phyloP scores from a whole-genome alignment of 306 rosid genomes.

The Luffa aegyptiaca region DNA sequence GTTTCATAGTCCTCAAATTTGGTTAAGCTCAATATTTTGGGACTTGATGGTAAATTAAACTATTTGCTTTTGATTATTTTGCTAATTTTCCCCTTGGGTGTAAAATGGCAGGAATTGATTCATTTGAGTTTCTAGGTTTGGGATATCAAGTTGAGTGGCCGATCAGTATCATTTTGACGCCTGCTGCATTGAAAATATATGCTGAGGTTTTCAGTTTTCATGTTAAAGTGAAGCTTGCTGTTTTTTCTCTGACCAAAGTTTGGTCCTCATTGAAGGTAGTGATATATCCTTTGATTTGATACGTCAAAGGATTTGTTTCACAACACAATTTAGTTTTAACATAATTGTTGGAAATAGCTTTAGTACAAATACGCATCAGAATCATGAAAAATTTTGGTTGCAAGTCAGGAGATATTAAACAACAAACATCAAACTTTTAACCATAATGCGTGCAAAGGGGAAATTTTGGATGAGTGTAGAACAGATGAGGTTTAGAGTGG shows the following conservation, averaged over 20 bases:
- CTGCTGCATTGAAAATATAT: conserved; percentile 64
- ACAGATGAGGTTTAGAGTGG: not conserved
- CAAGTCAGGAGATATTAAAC: not conserved
- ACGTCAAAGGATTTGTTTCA: not conserved
- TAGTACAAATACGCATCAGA: not conserved
- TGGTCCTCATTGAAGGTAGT: conserved; percentile 89
- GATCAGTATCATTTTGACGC: conserved; percentile 67
- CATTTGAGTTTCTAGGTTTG: conserved; percentile 87
- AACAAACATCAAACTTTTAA: not conserved
- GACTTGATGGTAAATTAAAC: not conserved
- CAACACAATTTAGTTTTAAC: not conserved
- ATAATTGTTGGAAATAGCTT: not conserved
- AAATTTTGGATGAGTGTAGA: not conserved
- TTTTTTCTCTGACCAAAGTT: conserved; percentile 63
- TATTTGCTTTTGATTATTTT: not conserved
- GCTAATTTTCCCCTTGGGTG: not conserved
- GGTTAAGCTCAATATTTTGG: not conserved
- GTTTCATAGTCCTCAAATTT: not conserved
- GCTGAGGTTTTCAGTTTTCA: conserved; percentile 89
- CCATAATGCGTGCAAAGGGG: not conserved
- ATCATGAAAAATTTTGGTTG: not conserved
- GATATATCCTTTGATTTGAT: not conserved
- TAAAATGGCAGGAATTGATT: conserved; percentile 64
- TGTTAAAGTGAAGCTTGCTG: conserved; percentile 87
- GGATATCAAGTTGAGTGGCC: conserved; percentile 97